Conservation (phyloP, 2,329 filamentous ascomycete genomes). For the Fusarium buharicum region DNA sequence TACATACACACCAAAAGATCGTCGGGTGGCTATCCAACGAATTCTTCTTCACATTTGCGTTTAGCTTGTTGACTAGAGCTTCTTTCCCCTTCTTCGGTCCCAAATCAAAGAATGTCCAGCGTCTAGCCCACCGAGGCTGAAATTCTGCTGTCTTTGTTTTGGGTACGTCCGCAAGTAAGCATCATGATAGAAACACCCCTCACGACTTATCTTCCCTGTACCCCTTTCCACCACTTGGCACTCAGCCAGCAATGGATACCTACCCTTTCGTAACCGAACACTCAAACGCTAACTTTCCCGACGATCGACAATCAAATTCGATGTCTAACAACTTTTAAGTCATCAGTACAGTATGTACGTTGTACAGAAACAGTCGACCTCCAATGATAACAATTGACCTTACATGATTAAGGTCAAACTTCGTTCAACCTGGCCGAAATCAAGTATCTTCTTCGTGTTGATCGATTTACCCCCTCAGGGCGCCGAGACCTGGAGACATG, state of each 20-base stretch:
- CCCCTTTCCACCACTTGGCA: conserved; percentile 1
- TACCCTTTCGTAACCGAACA: conserved; percentile 11
- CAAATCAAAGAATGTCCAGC: conserved; percentile 26
- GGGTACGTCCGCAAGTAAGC: background rate
- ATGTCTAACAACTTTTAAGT: conserved; percentile 18
- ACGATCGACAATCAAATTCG: conserved; percentile 27
- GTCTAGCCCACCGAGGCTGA: conserved; percentile 31
- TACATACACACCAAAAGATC: background rate
- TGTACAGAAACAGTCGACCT: conserved; percentile 9
- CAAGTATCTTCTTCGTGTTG: background rate
- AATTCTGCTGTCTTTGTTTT: conserved; percentile 19
- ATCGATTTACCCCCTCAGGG: background rate
- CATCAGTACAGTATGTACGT: conserved; percentile 10
- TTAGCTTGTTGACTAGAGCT: conserved; percentile 4
- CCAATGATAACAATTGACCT: background rate
- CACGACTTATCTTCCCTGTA: background rate
- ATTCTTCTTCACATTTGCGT: conserved; percentile 9
- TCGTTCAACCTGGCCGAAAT: background rate
- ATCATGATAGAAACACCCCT: conserved; percentile 16
- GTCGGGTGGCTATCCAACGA: background rate
- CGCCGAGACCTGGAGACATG: background rate
- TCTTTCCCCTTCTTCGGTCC: conserved; percentile 5
- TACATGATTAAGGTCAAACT: conserved; percentile 1
- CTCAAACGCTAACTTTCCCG: conserved; percentile 16
- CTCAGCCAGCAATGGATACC: conserved; percentile 1